phyloP scores from a whole-genome alignment of 306 rosid species.

The Acmispon strigosus region DNA sequence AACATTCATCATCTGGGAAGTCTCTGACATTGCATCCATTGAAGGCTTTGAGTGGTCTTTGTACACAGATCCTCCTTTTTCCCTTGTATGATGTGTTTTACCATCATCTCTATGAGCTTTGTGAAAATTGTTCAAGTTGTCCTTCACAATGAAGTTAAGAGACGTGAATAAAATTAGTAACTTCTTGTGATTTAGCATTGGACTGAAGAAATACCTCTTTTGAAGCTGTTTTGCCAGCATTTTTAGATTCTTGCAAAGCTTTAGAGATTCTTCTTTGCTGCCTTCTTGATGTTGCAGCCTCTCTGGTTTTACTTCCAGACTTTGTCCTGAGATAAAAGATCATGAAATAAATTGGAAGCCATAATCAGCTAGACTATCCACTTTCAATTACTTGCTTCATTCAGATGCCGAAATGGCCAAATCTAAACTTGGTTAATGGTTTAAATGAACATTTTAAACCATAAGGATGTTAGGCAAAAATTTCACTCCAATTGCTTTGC shows the following conservation, averaged over 20 bases:
- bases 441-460: neutral
- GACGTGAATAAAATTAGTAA: neutral
- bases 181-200: neutral
- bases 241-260: slow-evolving; percentile 40
- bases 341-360: neutral
- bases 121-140: slow-evolving; percentile 29
- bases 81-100: slow-evolving; percentile 25
- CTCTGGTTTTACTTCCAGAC: slow-evolving; percentile 38
- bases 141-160: slow-evolving; percentile 22
- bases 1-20: slow-evolving; percentile 26
- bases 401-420: slow-evolving; percentile 3
- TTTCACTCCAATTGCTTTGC: neutral
- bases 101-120: slow-evolving; percentile 28
- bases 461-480: neutral
- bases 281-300: slow-evolving; percentile 49
- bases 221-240: slow-evolving; percentile 15
- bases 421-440: neutral
- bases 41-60: slow-evolving; percentile 34
- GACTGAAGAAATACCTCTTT: slow-evolving; percentile 47
- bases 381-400: neutral
- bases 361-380: neutral
- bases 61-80: slow-evolving; percentile 26
- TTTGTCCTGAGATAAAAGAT: slow-evolving; percentile 47
- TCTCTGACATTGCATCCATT: slow-evolving; percentile 50
- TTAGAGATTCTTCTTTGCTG: slow-evolving; percentile 49